Conservation (phyloP, 2,329 filamentous ascomycete genomes). For the Aspergillus caelatus region DNA sequence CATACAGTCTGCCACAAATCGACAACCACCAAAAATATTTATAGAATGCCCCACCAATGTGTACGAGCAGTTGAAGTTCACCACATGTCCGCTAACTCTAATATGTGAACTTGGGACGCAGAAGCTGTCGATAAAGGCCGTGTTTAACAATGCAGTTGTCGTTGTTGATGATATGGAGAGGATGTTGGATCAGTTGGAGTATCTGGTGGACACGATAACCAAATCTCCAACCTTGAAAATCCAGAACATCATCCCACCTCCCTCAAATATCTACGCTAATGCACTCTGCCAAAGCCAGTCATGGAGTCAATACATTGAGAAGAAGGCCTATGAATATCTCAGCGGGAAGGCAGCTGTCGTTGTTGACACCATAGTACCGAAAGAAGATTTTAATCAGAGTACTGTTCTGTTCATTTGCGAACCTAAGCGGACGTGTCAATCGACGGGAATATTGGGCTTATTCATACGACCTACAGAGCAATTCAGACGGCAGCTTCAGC, state of each 20-base stretch:
- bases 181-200: slow-evolving; percentile 3
- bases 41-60: not conserved
- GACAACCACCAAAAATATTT: not conserved
- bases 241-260: not conserved
- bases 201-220: not conserved
- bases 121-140: not conserved
- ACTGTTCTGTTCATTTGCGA: not conserved
- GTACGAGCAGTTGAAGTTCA: not conserved
- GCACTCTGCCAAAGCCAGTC: not conserved
- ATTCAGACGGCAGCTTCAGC: not conserved
- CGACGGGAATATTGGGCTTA: not conserved
- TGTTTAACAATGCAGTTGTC: not conserved
- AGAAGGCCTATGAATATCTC: not conserved
- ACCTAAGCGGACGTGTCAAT: too few species aligned
- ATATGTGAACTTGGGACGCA: not conserved
- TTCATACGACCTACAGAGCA: not conserved
- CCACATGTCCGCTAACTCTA: not conserved
- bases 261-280: not conserved
- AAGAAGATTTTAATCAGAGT: not conserved
- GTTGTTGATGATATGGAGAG: not conserved
- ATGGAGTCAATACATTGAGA: not conserved
- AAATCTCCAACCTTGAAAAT: not conserved
- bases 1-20: slow-evolving; percentile 1
- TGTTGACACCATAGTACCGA: not conserved
- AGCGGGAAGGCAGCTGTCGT: not conserved